Base-by-base conservation (phyloP, 768 basidiomycete species). In the Pholiota microspora region DNA sequence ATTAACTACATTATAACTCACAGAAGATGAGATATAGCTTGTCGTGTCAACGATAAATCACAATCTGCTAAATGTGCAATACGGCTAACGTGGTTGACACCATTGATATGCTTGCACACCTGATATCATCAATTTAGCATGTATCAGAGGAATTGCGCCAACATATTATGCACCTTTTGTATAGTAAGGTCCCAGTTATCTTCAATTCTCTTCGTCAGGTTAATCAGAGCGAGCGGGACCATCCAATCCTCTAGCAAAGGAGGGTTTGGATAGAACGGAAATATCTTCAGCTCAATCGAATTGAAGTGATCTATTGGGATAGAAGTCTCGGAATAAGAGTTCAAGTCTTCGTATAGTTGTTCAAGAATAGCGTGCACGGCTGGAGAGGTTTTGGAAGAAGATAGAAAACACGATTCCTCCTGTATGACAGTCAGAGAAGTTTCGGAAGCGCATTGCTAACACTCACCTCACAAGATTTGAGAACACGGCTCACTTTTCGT, bases 101-200 rank as follows among this genome's bases (percentile, higher is more conserved):
- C 97, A 65, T 99, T 87, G 58, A 99, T 93, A 64, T 80, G 82
- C 68, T 78, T 78, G 61, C 85, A 88, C 27, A 96, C 83, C 86
- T 92, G 48, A 27, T 46, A 27, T 27, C n/a, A n/a, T n/a, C n/a
- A n/a, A n/a, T n/a, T n/a, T n/a, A n/a, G n/a, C n/a, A n/a, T n/a
- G n/a, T n/a, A n/a, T n/a, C n/a, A n/a, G n/a, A n/a, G n/a, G n/a
- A n/a, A n/a, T n/a, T n/a, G n/a, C n/a, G n/a, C n/a, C n/a, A n/a
- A n/a, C n/a, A n/a, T n/a, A 42, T 31, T 31, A 23, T 21, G 2
- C 50, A 89, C 92, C 79, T 93, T 93, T 45, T 81, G 80, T 75
- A 98, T 89, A 4, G 97, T 96, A 35, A 98, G 77, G 71, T 99
- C 97, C 97, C 97, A 98, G 62, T 94, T 96, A 18, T 86, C 85